Conservation (phyloP, 805 yeast species). For the Wickerhamiella kazuoi region DNA sequence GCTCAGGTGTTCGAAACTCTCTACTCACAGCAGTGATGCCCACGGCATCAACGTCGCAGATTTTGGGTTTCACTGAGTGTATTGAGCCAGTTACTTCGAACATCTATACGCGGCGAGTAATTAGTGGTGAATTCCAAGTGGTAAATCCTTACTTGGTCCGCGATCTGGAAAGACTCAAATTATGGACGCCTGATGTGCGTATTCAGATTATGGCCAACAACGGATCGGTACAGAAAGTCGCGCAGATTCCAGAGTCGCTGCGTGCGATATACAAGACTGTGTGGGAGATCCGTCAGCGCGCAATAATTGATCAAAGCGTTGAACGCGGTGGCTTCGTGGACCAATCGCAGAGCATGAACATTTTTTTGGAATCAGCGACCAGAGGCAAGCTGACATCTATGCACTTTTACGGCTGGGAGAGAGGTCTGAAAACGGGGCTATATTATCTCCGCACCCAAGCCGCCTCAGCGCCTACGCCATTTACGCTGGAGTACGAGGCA, state of each 20-base stretch:
- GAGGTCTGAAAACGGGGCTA: slow-evolving; percentile 94
- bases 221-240: slow-evolving; percentile 69
- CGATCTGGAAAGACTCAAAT: slow-evolving; percentile 57
- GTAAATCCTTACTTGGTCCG: slow-evolving; percentile 66
- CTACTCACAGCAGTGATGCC: slow-evolving; percentile 90
- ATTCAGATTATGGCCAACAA: slow-evolving; percentile 51
- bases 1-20: slow-evolving; percentile 66
- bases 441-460: slow-evolving; percentile 91
- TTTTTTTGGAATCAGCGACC: slow-evolving; percentile 71
- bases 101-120: slow-evolving; percentile 68
- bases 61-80: slow-evolving; percentile 80
- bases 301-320: slow-evolving; percentile 66
- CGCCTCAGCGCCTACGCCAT: slow-evolving; percentile 87
- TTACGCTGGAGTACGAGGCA: slow-evolving; percentile 39
- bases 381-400: slow-evolving; percentile 86
- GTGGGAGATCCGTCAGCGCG: slow-evolving; percentile 80
- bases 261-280: slow-evolving; percentile 68
- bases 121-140: slow-evolving; percentile 82
- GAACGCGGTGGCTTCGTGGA: slow-evolving; percentile 52
- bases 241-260: slow-evolving; percentile 48
- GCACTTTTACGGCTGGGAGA: slow-evolving; percentile 97
- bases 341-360: slow-evolving; percentile 87
- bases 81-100: slow-evolving; percentile 89
- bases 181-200: slow-evolving; percentile 65
- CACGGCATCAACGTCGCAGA: slow-evolving; percentile 91